Conservation (phyloP, 495 filamentous ascomycete genomes). For the Acidiella bohemica region DNA sequence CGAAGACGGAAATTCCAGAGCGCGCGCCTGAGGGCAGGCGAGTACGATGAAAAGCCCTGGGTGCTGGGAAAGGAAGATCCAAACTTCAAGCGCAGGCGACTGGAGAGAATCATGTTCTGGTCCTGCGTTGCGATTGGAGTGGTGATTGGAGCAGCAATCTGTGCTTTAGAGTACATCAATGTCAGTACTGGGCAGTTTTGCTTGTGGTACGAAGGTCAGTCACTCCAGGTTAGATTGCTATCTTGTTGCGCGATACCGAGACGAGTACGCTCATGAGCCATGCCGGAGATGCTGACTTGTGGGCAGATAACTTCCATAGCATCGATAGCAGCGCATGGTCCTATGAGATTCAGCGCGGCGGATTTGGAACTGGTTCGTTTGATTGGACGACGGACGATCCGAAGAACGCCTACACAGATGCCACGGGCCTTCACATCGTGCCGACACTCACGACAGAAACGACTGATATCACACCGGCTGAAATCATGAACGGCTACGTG, state of each 20-base stretch:
- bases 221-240: background rate
- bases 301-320: slow-evolving; percentile 31
- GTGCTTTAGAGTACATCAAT: slow-evolving; percentile 18
- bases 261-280: no score
- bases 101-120: slow-evolving; percentile 26
- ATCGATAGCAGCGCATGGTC: slow-evolving; percentile 29
- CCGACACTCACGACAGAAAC: slow-evolving; percentile 34
- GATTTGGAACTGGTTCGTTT: slow-evolving; percentile 33
- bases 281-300: background rate
- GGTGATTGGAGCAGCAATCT: slow-evolving; percentile 23
- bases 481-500: slow-evolving; percentile 22
- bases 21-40: background rate
- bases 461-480: slow-evolving; percentile 25
- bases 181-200: slow-evolving; percentile 8
- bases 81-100: slow-evolving; percentile 15
- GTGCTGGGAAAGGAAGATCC: background rate
- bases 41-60: slow-evolving; percentile 3
- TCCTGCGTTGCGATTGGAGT: slow-evolving; percentile 25
- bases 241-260: no score
- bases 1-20: slow-evolving; percentile 1
- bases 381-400: slow-evolving; percentile 35
- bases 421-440: slow-evolving; percentile 33
- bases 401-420: slow-evolving; percentile 31
- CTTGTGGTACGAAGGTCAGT: no score
- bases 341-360: slow-evolving; percentile 25